Conservation (phyloP, 805 yeast genomes). For the Nakazawaea molendinolei region DNA sequence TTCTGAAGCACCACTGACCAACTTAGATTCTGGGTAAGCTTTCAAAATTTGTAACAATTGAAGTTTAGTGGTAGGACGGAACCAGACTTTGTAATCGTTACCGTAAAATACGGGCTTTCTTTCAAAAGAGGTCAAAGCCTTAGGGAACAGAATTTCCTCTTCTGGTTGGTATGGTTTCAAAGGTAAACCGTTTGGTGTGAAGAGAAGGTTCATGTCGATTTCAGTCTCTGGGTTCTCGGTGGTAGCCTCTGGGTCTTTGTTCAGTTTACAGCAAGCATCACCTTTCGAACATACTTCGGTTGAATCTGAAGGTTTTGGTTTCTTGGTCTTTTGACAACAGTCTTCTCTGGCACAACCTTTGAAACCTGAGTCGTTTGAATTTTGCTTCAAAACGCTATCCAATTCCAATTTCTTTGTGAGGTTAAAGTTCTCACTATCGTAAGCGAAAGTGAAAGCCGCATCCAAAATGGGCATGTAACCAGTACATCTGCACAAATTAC, state of each 20-base stretch:
- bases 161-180: constrained; percentile 31
- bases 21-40: constrained; percentile 29
- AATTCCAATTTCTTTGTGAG: constrained; percentile 16
- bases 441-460: constrained; percentile 37
- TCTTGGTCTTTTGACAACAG: constrained; percentile 27
- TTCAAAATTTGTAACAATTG: constrained; percentile 29
- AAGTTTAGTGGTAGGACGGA: constrained; percentile 33
- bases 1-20: constrained; percentile 43
- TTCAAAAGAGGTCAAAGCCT: constrained; percentile 22
- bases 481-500: constrained; percentile 42
- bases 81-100: constrained; percentile 34
- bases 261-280: constrained; percentile 17
- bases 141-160: constrained; percentile 36
- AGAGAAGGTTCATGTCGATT: constrained; percentile 25
- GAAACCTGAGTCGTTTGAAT: not conserved
- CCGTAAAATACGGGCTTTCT: constrained; percentile 29
- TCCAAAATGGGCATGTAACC: constrained; percentile 44
- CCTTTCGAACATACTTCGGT: constrained; percentile 15
- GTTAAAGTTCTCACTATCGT: constrained; percentile 26
- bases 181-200: constrained; percentile 34
- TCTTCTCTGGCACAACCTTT: constrained; percentile 26
- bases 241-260: constrained; percentile 10
- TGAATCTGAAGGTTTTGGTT: constrained; percentile 4
- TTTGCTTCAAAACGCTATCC: constrained; percentile 7
- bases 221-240: constrained; percentile 23